phyloP scores from a whole-genome alignment of 164 flowering plant genomes.

The Hamamelis virginiana region DNA sequence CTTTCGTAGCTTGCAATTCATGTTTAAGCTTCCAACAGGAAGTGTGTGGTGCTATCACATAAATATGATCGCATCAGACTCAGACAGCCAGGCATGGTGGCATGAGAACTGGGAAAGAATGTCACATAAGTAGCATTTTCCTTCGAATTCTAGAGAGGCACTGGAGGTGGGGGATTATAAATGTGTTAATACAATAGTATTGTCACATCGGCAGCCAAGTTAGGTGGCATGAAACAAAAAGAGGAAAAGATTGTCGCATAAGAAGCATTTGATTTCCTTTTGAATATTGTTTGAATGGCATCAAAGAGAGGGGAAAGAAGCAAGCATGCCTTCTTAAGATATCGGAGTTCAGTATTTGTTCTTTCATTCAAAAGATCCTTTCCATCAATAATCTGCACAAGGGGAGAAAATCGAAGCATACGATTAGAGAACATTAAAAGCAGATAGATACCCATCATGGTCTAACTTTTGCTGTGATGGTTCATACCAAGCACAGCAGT shows the following conservation, averaged over 20 bases:
- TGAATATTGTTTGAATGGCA: background rate
- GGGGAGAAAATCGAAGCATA: background rate
- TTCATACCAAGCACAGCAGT: too few relatives aligned
- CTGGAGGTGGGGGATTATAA: too few relatives aligned
- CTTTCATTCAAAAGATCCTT: conserved; percentile 84
- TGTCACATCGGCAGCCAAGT: background rate
- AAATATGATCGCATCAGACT: too few relatives aligned
- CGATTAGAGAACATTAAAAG: too few relatives aligned
- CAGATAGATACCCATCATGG: too few relatives aligned
- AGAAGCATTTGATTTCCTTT: background rate
- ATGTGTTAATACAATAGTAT: too few relatives aligned
- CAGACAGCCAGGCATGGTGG: too few relatives aligned
- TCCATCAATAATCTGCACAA: conserved; percentile 78
- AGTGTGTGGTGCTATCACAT: too few relatives aligned
- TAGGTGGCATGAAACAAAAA: background rate
- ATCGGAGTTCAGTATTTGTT: conserved; percentile 74
- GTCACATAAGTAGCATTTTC: background rate
- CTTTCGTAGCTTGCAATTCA: too few relatives aligned
- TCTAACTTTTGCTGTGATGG: too few relatives aligned
- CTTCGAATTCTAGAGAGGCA: background rate
- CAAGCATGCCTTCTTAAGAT: conserved; percentile 71
- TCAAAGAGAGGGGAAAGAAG: conserved; percentile 2
- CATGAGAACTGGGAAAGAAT: too few relatives aligned
- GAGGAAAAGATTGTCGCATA: background rate
- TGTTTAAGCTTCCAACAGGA: too few relatives aligned